Conservation (phyloP, 2,329 filamentous ascomycete genomes). For the Calonectria pteridis region DNA sequence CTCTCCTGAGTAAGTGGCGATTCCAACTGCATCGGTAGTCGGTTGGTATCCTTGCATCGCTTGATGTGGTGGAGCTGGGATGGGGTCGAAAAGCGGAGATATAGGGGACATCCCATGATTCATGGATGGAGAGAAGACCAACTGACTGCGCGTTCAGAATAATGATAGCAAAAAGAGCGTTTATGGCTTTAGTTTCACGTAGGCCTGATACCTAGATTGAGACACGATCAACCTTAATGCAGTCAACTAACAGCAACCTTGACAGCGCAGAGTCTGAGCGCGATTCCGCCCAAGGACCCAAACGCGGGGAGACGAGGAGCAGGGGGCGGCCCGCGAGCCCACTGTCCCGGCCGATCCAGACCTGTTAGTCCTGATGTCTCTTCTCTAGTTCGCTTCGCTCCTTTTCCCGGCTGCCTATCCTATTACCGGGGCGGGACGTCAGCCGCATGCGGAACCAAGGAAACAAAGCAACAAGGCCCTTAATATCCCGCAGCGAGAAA, state of each 20-base stretch:
- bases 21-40: background rate
- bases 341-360: background rate
- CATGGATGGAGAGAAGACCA: background rate
- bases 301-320: background rate
- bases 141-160: background rate
- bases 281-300: background rate
- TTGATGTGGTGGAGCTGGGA: background rate
- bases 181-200: background rate
- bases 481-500: background rate
- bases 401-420: background rate
- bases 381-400: background rate
- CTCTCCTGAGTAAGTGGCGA: background rate
- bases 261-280: background rate
- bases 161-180: background rate
- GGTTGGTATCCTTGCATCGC: background rate
- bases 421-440: background rate
- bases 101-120: background rate
- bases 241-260: background rate
- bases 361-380: slow-evolving; percentile 6
- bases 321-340: background rate
- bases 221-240: background rate
- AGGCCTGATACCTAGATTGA: background rate
- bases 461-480: background rate
- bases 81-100: background rate
- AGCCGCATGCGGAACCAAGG: background rate